phyloP scores from a whole-genome alignment of 2,329 filamentous ascomycete genomes.

The Fusarium clavum region DNA sequence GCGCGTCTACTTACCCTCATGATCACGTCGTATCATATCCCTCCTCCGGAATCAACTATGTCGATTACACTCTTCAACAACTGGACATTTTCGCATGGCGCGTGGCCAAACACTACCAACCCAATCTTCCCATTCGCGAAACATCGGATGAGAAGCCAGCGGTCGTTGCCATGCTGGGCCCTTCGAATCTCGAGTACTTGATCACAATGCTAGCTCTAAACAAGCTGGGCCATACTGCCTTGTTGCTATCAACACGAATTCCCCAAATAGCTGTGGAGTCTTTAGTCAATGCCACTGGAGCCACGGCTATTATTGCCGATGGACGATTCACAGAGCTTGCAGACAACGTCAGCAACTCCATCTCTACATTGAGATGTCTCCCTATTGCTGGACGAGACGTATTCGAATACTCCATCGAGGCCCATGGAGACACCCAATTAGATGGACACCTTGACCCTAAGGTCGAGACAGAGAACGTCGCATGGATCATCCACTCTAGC shows the following conservation, averaged over 20 bases:
- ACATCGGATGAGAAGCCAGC: conserved; percentile 10
- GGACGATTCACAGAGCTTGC: conserved; percentile 19
- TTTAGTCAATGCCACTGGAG: conserved; percentile 27
- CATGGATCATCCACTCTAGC: conserved; percentile 50
- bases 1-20: not conserved
- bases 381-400: not conserved
- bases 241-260: conserved; percentile 37
- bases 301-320: conserved; percentile 30
- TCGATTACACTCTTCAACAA: conserved; percentile 1
- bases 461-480: conserved; percentile 12
- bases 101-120: not conserved
- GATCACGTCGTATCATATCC: conserved; percentile 3
- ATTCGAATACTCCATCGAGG: not conserved
- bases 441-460: conserved; percentile 19
- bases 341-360: conserved; percentile 15
- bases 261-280: conserved; percentile 32
- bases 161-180: conserved; percentile 61
- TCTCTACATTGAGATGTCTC: not conserved
- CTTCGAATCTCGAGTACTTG: conserved; percentile 65
- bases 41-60: not conserved
- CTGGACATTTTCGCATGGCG: not conserved
- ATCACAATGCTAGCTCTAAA: conserved; percentile 64
- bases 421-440: conserved; percentile 3
- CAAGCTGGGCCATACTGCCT: conserved; percentile 63
- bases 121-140: not conserved